Evolutionary conservation across 2,329 filamentous ascomycete species (phyloP), one percentile per base, ranked within the genome.

Genomic region (Podosphaera fusca): DNA sequence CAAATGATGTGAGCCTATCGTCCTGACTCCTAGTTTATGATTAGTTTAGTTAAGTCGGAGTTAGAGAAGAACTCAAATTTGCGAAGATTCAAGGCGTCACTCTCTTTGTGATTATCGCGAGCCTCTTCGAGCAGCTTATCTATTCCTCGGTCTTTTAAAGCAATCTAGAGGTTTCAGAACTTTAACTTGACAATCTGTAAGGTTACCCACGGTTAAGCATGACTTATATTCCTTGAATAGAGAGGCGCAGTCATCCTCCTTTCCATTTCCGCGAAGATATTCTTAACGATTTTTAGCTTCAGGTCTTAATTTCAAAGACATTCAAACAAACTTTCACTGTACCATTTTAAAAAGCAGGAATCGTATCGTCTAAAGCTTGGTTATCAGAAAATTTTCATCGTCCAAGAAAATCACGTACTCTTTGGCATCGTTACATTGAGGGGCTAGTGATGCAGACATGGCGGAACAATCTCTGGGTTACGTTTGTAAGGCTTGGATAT

Each of bases 341-440:
- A 98, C 92, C 92, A 98, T 72, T 95, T 96, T 61, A 98, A 74
- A 69, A 98, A 98, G 72, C 92, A 98, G 56, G 84, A 89, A 70
- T 98, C 92, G 68, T 98, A 98, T 64, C 83, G 86, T 69, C 89
- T 95, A 60, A 31, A 56, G 2, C 47, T 4, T 36, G 51, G 47
- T 5, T 42, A 14, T 42, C 5, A 12, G n/a, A 12, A 61, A 46
- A 55, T 49, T 56, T 58, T 42, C 60, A 59, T 57, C 64, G 55
- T 40, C 30, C 36, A 49, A 55, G 30, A 55, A 52, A 36, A 56
- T 2, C 5, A 69, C 81, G 66, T 72, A 95, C 90, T 95, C 90
- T 73, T 96, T 96, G 62, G 90, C 79, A 67, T 94, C 84, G 64
- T 95, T 95, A 69, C 90, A 96, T 70, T 95, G 88, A 30, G 89